A percentile compares a stretch with the other conserved stretches of the same genome.
These are phyloP conservation scores for Phanerochaete carnosa DNA, from an alignment of 768 basidiomycete genomes.

Conservation along the genomic window DNA sequence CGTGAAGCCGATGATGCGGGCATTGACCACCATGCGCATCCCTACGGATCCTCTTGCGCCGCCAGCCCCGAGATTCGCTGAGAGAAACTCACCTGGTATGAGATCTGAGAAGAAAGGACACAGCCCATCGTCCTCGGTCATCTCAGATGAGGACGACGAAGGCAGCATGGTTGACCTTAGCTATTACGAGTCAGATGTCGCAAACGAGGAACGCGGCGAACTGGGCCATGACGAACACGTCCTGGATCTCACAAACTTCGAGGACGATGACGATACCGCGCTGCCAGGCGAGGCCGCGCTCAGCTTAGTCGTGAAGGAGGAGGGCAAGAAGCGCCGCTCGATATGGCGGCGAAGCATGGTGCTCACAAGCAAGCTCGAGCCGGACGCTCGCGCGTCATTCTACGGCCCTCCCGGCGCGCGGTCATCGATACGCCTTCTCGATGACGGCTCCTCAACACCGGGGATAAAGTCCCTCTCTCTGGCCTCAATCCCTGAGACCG, in stretches of 20 bases:
- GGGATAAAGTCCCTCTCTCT: neutral
- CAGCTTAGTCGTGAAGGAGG: conserved; percentile 49
- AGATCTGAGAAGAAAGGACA: conserved; percentile 16
- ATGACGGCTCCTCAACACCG: neutral
- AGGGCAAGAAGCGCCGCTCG: conserved; percentile 40
- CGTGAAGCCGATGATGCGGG: conserved; percentile 28
- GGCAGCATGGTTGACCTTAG: conserved; percentile 39
- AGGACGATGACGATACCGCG: conserved; percentile 64
- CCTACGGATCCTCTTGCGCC: conserved; percentile 29
- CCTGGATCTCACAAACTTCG: conserved; percentile 72
- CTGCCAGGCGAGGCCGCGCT: conserved; percentile 56
- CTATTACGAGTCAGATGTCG: conserved; percentile 37
- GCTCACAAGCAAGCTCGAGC: neutral
- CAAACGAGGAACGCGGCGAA: conserved; percentile 33
- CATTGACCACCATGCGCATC: neutral
- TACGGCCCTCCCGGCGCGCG: neutral
- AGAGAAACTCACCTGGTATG: conserved; percentile 9
- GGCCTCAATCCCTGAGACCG: neutral
- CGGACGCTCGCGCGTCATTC: neutral
- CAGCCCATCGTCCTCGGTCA: conserved; percentile 22
- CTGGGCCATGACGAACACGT: conserved; percentile 46
- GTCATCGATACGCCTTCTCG: conserved; percentile 1
- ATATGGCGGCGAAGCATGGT: conserved; percentile 14
- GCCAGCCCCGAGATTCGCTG: conserved; percentile 27
- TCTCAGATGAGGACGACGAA: conserved; percentile 21